Conservation (phyloP, 345 rosid species). For the Populus deltoides region DNA sequence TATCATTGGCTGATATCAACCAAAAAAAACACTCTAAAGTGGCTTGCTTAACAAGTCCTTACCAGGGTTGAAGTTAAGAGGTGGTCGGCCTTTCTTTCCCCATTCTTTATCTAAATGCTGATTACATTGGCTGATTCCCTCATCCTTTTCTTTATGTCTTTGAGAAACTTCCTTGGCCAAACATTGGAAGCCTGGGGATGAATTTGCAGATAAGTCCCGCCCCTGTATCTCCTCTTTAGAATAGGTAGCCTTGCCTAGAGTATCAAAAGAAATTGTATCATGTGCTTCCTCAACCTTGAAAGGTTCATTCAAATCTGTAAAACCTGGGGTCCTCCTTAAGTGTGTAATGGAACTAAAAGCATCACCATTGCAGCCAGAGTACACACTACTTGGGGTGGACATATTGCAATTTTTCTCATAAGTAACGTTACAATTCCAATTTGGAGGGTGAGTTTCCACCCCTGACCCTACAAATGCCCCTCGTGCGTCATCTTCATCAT, state of each 20-base stretch:
- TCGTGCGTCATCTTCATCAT: slow-evolving; percentile 37
- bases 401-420: slow-evolving; percentile 12
- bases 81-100: slow-evolving; percentile 29
- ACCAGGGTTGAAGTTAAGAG: slow-evolving; percentile 27
- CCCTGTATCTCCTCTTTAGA: slow-evolving; percentile 24
- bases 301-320: slow-evolving; percentile 57
- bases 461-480: slow-evolving; percentile 27
- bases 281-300: slow-evolving; percentile 36
- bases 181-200: slow-evolving; percentile 17
- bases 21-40: neutral
- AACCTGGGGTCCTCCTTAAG: slow-evolving; percentile 27
- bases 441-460: slow-evolving; percentile 9
- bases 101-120: slow-evolving; percentile 32
- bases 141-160: slow-evolving; percentile 31
- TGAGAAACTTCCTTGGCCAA: slow-evolving; percentile 28
- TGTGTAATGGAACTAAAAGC: slow-evolving; percentile 20
- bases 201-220: slow-evolving; percentile 20
- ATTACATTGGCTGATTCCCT: slow-evolving; percentile 25
- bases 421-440: slow-evolving; percentile 21
- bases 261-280: slow-evolving; percentile 25
- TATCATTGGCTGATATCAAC: neutral
- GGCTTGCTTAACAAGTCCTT: slow-evolving; percentile 2
- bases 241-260: slow-evolving; percentile 16
- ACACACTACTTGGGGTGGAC: slow-evolving; percentile 5
- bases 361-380: slow-evolving; percentile 31